Conservation (phyloP, 176 grass and related monocot species). For the Triticum aestivum region IWGSC_CS_RefSeq_v2.1 NC_057801.1:513616596-513617095, state of each 20-base stretch:
- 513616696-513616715: neutral
- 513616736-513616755: neutral
- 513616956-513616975: no score
- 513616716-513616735: neutral
- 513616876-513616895: no score
- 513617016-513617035: no score
- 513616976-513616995: no score
- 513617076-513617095: no score
- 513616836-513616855: neutral
- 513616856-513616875: no score
- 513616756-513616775: neutral
- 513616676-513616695: constrained; percentile 22
- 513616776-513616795: neutral
- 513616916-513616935: no score
- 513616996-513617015: no score
- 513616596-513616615: constrained; percentile 29
- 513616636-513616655: neutral
- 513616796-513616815: neutral
- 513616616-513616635: neutral
- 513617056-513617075: no score
- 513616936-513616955: no score
- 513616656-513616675: neutral
- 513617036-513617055: no score
- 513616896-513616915: no score
- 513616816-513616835: neutral